A percentile compares a stretch with the other conserved stretches of the same genome.
phyloP scores from a whole-genome alignment of 345 rosid genomes.

The Moricandia moricandioides region DNA sequence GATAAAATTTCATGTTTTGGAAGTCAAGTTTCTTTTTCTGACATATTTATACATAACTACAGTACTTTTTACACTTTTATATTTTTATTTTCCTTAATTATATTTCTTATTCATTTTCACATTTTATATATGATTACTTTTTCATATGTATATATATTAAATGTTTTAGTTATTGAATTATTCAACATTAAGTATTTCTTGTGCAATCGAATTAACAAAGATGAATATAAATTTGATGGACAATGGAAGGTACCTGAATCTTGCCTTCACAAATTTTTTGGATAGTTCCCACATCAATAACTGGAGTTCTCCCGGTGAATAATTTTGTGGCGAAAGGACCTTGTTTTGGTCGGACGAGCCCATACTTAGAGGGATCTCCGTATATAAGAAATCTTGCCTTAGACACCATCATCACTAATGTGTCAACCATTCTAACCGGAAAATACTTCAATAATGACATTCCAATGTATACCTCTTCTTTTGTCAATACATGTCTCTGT shows the following conservation, averaged over 20 bases:
- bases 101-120: neutral
- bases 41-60: neutral
- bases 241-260: slow-evolving; percentile 33
- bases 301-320: neutral
- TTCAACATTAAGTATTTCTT: neutral
- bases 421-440: slow-evolving; percentile 41
- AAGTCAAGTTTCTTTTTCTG: neutral
- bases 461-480: slow-evolving; percentile 38
- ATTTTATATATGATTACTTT: neutral
- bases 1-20: neutral
- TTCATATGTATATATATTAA: neutral
- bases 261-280: too few relatives aligned
- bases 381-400: slow-evolving; percentile 34
- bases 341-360: neutral
- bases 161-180: neutral
- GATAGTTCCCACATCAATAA: too few relatives aligned
- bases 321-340: neutral
- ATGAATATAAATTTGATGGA: neutral
- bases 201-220: neutral
- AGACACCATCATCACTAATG: slow-evolving; percentile 35
- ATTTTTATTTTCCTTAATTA: neutral
- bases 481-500: slow-evolving; percentile 34
- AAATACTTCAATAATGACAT: slow-evolving; percentile 39
- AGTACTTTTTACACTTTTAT: neutral
- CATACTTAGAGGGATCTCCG: slow-evolving; percentile 44